Evolutionary conservation across 2,329 filamentous ascomycete genomes (phyloP), one percentile per base, ranked within the genome.

Genomic region (Cladophialophora bantiana): DNA sequence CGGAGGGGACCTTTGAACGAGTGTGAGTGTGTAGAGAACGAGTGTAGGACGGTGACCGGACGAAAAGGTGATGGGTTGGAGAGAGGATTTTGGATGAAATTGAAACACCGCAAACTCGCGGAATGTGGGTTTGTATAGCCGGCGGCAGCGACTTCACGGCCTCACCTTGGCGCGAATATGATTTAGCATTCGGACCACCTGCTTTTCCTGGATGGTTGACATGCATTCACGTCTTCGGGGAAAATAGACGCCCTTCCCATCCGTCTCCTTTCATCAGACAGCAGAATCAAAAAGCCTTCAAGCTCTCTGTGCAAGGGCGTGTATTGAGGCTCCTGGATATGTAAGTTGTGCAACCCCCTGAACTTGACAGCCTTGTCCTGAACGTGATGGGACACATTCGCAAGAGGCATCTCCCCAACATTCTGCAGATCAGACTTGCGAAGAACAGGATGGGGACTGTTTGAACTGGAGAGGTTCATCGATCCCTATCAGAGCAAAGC

Each of bases 121-220:
- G 35, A 52, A 32, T 10, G 7, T 48, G 45, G 9, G 48, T 61
- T 61, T 61, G 59, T 61, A 61, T 53, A 52, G 32, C 1, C 26
- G 34, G n/a, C 58, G 18, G 58, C 48, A 45, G 31, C 42, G n/a
- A 36, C 13, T 61, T 61, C 59, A 61, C 34, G 36, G 45, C 45
- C 18, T 61, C 45, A 7, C 15, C 59, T 61, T 61, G 59, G 59
- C 59, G 6, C n/a, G 18, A 40, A 57, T 38, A 9, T n/a, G 59
- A 61, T 26, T 26, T 18, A 38, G 34, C 10, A n/a, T 15, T n/a
- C 18, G 45, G 45, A 26, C 13, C 18, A 50, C 45, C 45, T 50
- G 45, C 45, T 50, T 20, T 50, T 50, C 45, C 45, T 50, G 45
- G 45, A 7, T 50, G 45, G 9, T 18, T 26, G 18, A 50, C 9